Evolutionary conservation across 148 eudicot species (phyloP), one percentile per base, ranked within the genome.

Genomic region (Camellia granthamiana): DNA sequence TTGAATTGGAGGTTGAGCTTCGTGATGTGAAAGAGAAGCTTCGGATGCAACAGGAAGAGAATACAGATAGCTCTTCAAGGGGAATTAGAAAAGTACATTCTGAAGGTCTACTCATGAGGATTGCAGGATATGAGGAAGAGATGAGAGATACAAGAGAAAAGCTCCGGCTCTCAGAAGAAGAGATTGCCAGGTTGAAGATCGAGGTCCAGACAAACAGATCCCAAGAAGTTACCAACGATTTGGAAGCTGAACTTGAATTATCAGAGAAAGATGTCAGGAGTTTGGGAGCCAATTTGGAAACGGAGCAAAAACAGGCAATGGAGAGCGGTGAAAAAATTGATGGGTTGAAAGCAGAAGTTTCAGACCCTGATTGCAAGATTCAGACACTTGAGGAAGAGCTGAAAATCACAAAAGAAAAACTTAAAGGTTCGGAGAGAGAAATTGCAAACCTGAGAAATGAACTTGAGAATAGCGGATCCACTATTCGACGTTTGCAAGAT

Each of bases 1-100:
- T 64, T 77, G 94, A 88, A 76, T 80, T 88, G 69, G 97, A 92
- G 71, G 70, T 67, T 74, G 95, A 91, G 88, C 85, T 88, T 70
- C 84, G 82, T 76, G 87, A 83, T 51, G 86, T 83, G 75, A 90
- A 84, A 79, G 90, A 89, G 79, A 94, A 88, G 81, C 82, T 86
- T 63, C 85, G 59, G 54, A 65, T 71, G 78, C 91, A 77, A 55
- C 81, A 83, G 69, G 88, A 84, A 76, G 90, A 84, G 73, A 79
- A 79, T 82, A 77, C 69, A 69, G 77, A 80, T 58, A 81, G 84
- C 12, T 86, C 83, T 79, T 64, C 72, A 15, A 84, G 81, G 74
- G 84, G 83, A 76, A 74, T 79, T 46, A 75, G 67, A 83, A 82
- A 81, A 68, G 92, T 66, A 10, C 86, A 70, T 78, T 74, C 82